Base-by-base conservation (phyloP, 805 yeast genomes). In the Suhomyces prunicola region DNA sequence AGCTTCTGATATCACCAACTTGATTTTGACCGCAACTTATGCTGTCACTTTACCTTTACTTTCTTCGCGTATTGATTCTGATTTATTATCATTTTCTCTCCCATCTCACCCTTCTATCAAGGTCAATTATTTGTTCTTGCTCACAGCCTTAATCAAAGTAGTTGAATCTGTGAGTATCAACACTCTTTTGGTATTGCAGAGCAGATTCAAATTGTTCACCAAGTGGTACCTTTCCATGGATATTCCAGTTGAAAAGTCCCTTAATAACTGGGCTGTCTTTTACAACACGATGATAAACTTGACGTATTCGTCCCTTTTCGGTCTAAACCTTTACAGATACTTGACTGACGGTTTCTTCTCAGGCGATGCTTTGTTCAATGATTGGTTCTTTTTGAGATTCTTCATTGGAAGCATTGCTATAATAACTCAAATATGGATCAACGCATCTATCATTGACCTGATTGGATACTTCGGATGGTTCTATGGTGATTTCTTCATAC, bases 381-480 rank as follows among this genome's bases (percentile, higher is more conserved):
- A 77, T 55, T 80, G 77, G 76, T 67, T 79, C 57, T 73, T 71
- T 46, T 75, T 84, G 55, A 68, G 87, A 52, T 58, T 80, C n/a
- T 85, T 86, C 50, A 61, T 85, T 46, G 93, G 93, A 9, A 55
- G 70, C 0, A 65, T 82, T 54, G 72, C 87, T 35, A 72, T 85
- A 13, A 59, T 77, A 6, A 73, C 88, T 27, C 96, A 88, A 60
- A 64, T 79, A 15, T 84, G 90, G 87, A 86, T 90, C 35, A 83
- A 87, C 58, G 60, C 76, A 23, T 87, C 90, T 29, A 87, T 88
- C 36, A 78, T 84, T 57, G 81, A 82, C 44, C 83, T 88, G 48
- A 83, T 88, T 57, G 93, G 93, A 2, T 87, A 86, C 55, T 87
- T 85, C 68, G 94, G 96, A n/a, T 88, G 94, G 94, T 88, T 88